Base-by-base conservation (phyloP, 1,139 yeast species). In the Saccharomyces pastorianus region DNA sequence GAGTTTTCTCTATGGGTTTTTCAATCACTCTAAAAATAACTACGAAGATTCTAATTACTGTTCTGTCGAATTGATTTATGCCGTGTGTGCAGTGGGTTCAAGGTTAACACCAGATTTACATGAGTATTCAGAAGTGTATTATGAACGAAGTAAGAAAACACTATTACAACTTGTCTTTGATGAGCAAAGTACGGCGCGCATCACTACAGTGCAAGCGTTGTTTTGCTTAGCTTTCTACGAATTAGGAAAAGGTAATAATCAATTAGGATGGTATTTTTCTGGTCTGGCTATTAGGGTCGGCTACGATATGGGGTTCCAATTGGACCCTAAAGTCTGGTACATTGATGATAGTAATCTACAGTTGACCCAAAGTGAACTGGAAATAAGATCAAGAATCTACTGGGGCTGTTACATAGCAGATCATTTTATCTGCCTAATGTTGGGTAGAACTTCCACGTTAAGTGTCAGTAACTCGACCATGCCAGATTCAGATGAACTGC, bases 371-470 rank as follows among this genome's bases (percentile, higher is more conserved):
- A 65, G 71, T 53, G 84, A 81, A 62, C 73, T 78, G 13, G 81
- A 78, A 47, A 82, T 83, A 55, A 72, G 85, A 58, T 76, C 82
- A 48, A 70, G 88, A 58, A 80, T 83, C 8, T 83, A 80, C 64
- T 83, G 88, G 88, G 87, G 88, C 1, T 77, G 84, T 53, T 83
- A 79, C 61, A 73, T 82, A 58, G 84, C 85, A 2, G 88, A 83
- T 62, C 85, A 82, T 62, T 80, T 82, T 60, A 79, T 82, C 29
- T 78, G 84, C 64, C 68, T 82, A 51, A 71, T 82, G 51, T 66
- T 82, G 52, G 87, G 88, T 1, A 67, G 87, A 50, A 84, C 85
- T 0, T 77, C 84, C 0, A 70, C 81, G 1, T 69, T 83, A 55
- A 80, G 81, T 59, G 72, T 79, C 51, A 76, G 79, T 46, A 85